Evolutionary conservation across 164 flowering plant genomes (phyloP), one percentile per base, ranked within the genome.

Genomic region (Tinospora cordifolia): DNA sequence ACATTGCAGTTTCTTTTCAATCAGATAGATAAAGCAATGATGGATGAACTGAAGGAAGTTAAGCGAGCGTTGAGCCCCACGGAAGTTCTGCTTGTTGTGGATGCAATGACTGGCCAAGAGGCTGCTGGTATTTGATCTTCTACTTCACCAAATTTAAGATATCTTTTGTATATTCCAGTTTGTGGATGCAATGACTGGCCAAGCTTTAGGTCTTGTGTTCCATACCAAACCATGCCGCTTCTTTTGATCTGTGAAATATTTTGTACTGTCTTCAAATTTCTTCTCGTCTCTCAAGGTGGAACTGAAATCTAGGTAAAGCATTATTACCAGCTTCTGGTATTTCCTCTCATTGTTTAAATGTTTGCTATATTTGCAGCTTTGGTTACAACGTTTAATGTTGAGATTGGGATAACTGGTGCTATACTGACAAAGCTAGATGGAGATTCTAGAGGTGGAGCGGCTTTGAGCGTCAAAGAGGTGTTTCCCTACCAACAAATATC

Each of bases 81-180:
- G 12, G 98, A 94, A 80, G 91, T 91, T 75, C 77, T 94, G 82
- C 97, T 93, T 70, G 98, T 94, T 75, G 98, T 94, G 69, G 98
- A 94, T 85, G 98, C 98, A 46, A 94, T 94, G 98, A 92, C 98
- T 70, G 97, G 98, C 54, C 98, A 94, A 85, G 97, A 94, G 86
- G 97, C 98, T 80, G 98, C 98, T 78, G 97, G 98, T 91, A 76
- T 19, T 34, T 57, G 26, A 12, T 34, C 6, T 68, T 30, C 9
- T 36, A 67, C 38, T 15, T 40, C n/a, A 19, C 24, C 25, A 19
- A 21, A 19, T 54, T 19, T 54, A 54, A 24, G 24, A 17, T 54
- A 21, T 54, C 0, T 21, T 54, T 54, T 25, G 21, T 54, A 54
- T 54, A 19, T 7, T 7, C 1, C 60, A n/a, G 7, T 54, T 8